Conservation (phyloP, 306 rosid genomes). For the Lathyrus sativus region DNA sequence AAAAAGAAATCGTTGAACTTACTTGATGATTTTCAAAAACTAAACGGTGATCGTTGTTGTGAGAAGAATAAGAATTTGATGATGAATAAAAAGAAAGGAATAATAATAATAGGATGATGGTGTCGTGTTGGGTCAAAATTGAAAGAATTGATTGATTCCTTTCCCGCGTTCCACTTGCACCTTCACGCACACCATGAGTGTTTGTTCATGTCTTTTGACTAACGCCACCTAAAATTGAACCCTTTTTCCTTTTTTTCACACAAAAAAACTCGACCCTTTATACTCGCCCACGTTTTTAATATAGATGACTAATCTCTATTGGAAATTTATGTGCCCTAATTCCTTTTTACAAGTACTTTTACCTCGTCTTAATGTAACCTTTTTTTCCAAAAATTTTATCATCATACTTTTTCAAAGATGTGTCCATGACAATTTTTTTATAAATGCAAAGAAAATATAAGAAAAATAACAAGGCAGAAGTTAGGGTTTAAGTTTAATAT, state of each 20-base stretch:
- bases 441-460: too few species aligned
- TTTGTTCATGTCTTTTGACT: not conserved
- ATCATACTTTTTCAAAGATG: too few species aligned
- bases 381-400: too few species aligned
- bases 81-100: not conserved
- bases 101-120: not conserved
- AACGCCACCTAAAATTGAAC: not conserved
- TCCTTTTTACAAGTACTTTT: too few species aligned
- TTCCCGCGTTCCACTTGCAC: constrained; percentile 19
- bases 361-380: too few species aligned
- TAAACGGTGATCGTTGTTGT: not conserved
- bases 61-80: not conserved
- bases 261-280: not conserved
- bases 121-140: constrained; percentile 2
- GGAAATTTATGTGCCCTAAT: too few species aligned
- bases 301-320: too few species aligned
- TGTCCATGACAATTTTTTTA: too few species aligned
- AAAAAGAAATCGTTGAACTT: not conserved
- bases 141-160: not conserved
- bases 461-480: too few species aligned
- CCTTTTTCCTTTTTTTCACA: not conserved
- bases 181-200: not conserved
- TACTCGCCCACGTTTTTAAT: not conserved
- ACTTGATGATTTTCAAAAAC: constrained; percentile 1
- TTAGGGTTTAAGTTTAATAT: too few species aligned